Base-by-base conservation (phyloP, 257 asterid species). In the Jacaranda copaia region DNA sequence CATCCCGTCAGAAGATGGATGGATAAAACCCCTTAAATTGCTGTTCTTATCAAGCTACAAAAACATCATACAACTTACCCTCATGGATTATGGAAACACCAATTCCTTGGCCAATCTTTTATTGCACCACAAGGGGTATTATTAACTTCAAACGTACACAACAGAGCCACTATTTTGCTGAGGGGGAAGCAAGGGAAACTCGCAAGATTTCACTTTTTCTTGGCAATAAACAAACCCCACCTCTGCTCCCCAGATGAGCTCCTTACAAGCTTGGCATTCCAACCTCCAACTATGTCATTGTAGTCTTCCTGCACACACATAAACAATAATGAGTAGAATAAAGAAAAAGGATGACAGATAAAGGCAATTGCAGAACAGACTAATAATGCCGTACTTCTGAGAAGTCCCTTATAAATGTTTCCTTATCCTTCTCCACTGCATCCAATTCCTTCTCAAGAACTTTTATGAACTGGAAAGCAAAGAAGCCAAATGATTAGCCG, bases 231-330 rank as follows among this genome's bases (percentile, higher is more conserved):
- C 87, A 95, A 80, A 65, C 99, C 99, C 99, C 99, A 95, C 81
- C 89, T 86, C 89, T 95, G 99, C 91, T 95, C 98, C 3, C 98
- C 99, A 1, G 94, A 86, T 35, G 96, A 83, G 71, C 90, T 91
- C 80, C 98, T 73, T 42, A 82, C 61, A 15, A 91, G 88, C 89
- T 93, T 93, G 18, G 97, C 83, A 8, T 90, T 88, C 98, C 98
- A 93, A 7, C 97, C 97, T 51, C 91, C 95, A 5, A 91, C 96
- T 49, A 93, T 93, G 9, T 90, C 96, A 5, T 87, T 63, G 36
- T 83, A 87, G 85, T 83, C 91, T 43, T 87, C 80, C 90, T 86
- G 80, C 15, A 61, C 0, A 15, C 8, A 48, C 40, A 15, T 4
- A 59, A 42, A 25, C 32, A 25, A 25, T 25, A 25, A 25, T 25